These are phyloP conservation scores for Kwoniella mangroviensis DNA, from an alignment of 768 basidiomycete species.

Conservation along the genomic window DNA sequence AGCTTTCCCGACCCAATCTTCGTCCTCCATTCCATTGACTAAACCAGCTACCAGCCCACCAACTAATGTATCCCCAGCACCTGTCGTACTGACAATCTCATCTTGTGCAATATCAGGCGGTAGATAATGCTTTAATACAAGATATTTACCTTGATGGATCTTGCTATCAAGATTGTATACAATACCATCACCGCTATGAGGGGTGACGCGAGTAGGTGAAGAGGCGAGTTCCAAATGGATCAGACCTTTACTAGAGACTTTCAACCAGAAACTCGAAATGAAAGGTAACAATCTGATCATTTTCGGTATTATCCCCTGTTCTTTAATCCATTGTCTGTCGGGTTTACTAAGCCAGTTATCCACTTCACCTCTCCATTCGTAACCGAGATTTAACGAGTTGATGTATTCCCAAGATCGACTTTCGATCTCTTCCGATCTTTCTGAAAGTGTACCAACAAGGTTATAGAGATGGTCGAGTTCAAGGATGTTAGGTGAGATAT, in stretches of 20 bases:
- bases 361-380: slow-evolving; percentile 70
- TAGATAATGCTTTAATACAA: slow-evolving; percentile 77
- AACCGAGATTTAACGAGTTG: slow-evolving; percentile 69
- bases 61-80: slow-evolving; percentile 89
- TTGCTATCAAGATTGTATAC: slow-evolving; percentile 20
- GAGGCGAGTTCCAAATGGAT: slow-evolving; percentile 33
- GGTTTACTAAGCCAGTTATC: slow-evolving; percentile 65
- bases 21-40: slow-evolving; percentile 31
- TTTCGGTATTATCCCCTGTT: slow-evolving; percentile 76
- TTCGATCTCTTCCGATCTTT: slow-evolving; percentile 61
- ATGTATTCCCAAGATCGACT: slow-evolving; percentile 70
- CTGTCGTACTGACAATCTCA: slow-evolving; percentile 73
- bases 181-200: slow-evolving; percentile 6
- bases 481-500: slow-evolving; percentile 80
- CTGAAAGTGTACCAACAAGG: slow-evolving; percentile 46
- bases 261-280: slow-evolving; percentile 81
- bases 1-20: slow-evolving; percentile 39
- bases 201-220: not conserved
- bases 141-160: slow-evolving; percentile 15
- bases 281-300: slow-evolving; percentile 80
- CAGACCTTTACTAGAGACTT: slow-evolving; percentile 69
- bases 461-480: slow-evolving; percentile 67
- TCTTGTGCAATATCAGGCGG: slow-evolving; percentile 61
- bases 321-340: slow-evolving; percentile 61
- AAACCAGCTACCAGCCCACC: slow-evolving; percentile 78